Base-by-base conservation (phyloP, 1,139 yeast genomes). In the Diutina rugosa region DNA sequence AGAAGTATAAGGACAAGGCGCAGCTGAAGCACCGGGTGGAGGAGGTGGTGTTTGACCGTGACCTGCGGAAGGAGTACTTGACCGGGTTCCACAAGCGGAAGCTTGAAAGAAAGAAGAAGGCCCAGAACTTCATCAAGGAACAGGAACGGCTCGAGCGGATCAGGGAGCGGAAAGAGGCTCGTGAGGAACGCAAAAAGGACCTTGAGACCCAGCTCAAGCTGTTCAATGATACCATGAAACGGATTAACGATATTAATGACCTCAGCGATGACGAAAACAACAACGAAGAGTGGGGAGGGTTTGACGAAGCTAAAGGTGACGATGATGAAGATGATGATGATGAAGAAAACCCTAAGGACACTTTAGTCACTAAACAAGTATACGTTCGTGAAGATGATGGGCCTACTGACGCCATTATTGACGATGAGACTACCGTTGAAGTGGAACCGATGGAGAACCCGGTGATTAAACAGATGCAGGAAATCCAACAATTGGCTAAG, bases 21-120 rank as follows among this genome's bases (percentile, higher is more conserved):
- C 72, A 81, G 58, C 83, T 80, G 63, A 81, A 80, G 64, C 83
- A 80, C 63, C 79, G 90, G 41, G 90, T 85, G 3, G 90, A 81
- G 45, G 96, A 89, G 66, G 95, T 91, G 45, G 81, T 80, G 1
- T 91, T 89, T 67, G 93, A 91, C 70, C 81, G 82, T 62, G 87
- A 80, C 46, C 79, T 84, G 30, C 74, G 97, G 67, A 71, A 70
- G 46, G 96, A 91, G 59, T 93, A 85, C 69, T 74, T 93, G 63
- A 93, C 97, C 1, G 99, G 99, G 44, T 93, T 93, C 68, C 99
- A 93, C 69, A 93, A 93, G 71, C 80, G 99, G 65, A 93, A 93
- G 69, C 67, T 91, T 26, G 87, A 87, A 65, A 79, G 98, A 68
- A 88, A 87, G 70, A 91, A 90, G 71, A 85, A 85, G 62, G 98